Base-by-base conservation (phyloP, 2,329 filamentous ascomycete genomes). In the Monosporascus sp. region DNA sequence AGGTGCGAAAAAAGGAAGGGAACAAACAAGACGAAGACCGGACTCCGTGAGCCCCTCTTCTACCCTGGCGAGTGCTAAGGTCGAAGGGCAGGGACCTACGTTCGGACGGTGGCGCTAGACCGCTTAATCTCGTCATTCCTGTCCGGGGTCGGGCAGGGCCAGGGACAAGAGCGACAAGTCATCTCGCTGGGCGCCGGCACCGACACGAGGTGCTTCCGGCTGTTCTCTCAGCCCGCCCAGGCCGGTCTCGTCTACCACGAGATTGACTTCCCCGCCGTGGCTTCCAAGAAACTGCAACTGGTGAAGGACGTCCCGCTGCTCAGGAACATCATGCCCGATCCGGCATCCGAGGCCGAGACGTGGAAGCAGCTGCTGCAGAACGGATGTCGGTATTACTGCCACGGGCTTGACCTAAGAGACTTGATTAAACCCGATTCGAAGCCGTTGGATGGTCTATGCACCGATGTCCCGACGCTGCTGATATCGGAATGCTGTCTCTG, bases 401-500 rank as follows among this genome's bases (percentile, higher is more conserved):
- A 90, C 56, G 81, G 85, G 1, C 65, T 89, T 39, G 90, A 96
- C 67, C 78, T 96, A 6, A 82, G 90, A 48, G 72, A 77, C 11
- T 69, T 93, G n/a, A 48, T 58, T 5, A 56, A 57, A 7, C 56
- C 60, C 25, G 53, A 65, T 14, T 45, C 58, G 25, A 54, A 55
- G 5, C 37, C 55, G 17, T 65, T 82, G 5, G 61, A 65, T 20
- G 78, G 78, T 61, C 60, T 83, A 74, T 61, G 81, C 74, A 65
- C 71, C 60, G 63, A 82, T 66, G 24, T 89, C 0, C 90, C 94
- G 0, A 99, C 94, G 0, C 74, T 99, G 8, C 72, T 99, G 24
- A 78, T 99, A 7, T 97, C 93, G 0, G 94, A 99, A 71, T 97
- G 94, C 77, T 99, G 94, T 67, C 80, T 99, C 35, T 90, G 94